Base-by-base conservation (phyloP, 176 grass and related monocot genomes). In the maize (Zea mays) region DNA sequence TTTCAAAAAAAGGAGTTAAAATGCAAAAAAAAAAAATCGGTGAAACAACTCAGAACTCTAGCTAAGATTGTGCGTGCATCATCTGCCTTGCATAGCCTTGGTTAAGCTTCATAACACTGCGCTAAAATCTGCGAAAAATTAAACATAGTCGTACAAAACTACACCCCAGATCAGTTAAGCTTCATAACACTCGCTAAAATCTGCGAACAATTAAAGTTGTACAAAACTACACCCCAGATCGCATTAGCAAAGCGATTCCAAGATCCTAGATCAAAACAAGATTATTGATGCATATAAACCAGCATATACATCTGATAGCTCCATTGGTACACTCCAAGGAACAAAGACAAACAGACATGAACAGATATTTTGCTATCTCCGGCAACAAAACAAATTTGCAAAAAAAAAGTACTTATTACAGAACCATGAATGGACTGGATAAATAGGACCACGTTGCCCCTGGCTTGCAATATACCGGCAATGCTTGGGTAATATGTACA, bases 401-500 rank as follows among this genome's bases (percentile, higher is more conserved):
- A 52, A 42, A 42, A 73, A 27, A 27, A 27, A 27, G 27, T 74
- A 73, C 68, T 82, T 73, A 49, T 79, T 85, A 58, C 59, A 37
- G 6, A 35, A 84, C 48, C 58, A 75, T 49, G 65, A 75, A 88
- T 81, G 14, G 46, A 66, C 43, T 37, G 65, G 36, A 66, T 49
- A 57, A 84, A 40, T 68, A 41, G 10, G 76, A 65, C 64, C 5
- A 35, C 65, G 39, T 88, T 34, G 3, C 69, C 37, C 34, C 46
- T 54, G 57, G 46, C 57, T 76, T 57, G 33, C 46, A 88, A 80
- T 80, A 84, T 80, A 88, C 3, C 19, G 33, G 81, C 34, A 41
- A 75, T 80, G 76, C 71, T 80, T 65, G 13, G 16, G 38, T 72
- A 82, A 36, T 75, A 86, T 86, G 83, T 90, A 90, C 83, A 89